Evolutionary conservation across 2,329 filamentous ascomycete species (phyloP), one percentile per base, ranked within the genome.

Genomic region (Zymoseptoria pseudotritici): DNA sequence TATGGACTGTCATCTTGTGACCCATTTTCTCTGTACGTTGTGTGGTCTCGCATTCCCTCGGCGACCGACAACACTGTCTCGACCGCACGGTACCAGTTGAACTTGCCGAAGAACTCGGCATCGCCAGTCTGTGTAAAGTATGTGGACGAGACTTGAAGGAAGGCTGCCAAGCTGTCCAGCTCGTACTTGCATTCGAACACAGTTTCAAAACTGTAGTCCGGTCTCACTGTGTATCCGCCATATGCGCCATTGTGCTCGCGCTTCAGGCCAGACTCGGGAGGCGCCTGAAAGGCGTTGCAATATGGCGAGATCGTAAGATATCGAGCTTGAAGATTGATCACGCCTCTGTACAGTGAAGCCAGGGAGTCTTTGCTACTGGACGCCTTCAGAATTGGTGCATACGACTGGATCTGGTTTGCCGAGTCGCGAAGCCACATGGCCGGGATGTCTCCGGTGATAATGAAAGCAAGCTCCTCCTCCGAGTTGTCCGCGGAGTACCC

Each of bases 401-500:
- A 87, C 31, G 85, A 86, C 66, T 89, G 86, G 72, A 89, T 80
- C 71, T 89, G 86, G 66, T 87, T 88, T 17, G 85, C 83, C 11
- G 76, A 79, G 63, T 80, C 79, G n/a, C 79, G 72, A 42, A 81
- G 66, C 79, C 79, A 80, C 78, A 80, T 80, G 4, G 79, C 79
- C 58, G 79, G 76, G 66, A 83, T 83, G 64, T 82, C 79, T 55
- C 90, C 90, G 0, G 91, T 96, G 55, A 95, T 94, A 65, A 97
- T 87, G 72, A 97, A 97, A 8, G 89, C 92, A 70, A 97, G 93
- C 0, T 89, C 80, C 0, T 91, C 92, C 66, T 88, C 80, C 92
- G 92, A 96, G 9, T 50, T 51, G 36, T 57, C 19, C 19, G n/a
- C 65, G 2, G 79, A 87, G 63, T 87, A 84, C 7, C 87, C 88